Evolutionary conservation across 148 eudicot genomes (phyloP).

Genomic region (Diospyros kaki): DNA sequence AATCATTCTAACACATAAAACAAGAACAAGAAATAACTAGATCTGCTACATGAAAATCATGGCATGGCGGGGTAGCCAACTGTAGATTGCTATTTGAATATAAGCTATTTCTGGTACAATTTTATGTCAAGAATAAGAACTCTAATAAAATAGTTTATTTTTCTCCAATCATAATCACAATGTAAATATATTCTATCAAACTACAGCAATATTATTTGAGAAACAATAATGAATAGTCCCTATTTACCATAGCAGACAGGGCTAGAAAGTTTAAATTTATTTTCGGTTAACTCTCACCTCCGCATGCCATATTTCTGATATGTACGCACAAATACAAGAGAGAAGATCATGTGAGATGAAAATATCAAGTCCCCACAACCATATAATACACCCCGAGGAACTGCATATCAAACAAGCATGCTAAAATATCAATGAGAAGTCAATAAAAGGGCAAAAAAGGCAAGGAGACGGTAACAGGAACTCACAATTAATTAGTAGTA

Average conservation of each 20-base stretch:
- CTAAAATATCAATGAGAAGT: neutral
- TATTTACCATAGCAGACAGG: neutral
- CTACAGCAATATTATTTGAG: neutral
- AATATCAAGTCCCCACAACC: constrained; percentile 99
- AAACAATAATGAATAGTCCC: neutral
- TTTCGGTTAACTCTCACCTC: constrained; percentile 39
- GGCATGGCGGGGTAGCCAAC: no score
- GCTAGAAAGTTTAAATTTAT: neutral
- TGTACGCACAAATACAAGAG: constrained; percentile 84
- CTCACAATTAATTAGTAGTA: constrained; percentile 63
- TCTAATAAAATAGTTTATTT: no score
- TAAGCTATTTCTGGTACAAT: no score
- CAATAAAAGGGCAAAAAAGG: neutral
- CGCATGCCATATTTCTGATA: constrained; percentile 84
- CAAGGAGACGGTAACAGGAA: constrained; percentile 4
- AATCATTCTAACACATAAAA: no score
- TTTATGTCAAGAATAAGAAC: no score
- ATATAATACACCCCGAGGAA: constrained; percentile 74
- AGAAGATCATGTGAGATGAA: constrained; percentile 97
- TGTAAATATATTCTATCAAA: neutral
- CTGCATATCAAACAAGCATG: constrained; percentile 43
- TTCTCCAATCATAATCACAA: no score
- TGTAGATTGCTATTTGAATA: no score
- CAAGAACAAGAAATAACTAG: no score
- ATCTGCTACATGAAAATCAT: no score